Evolutionary conservation across 495 filamentous ascomycete species (phyloP).

Genomic region (Aspergillus hancockii): DNA sequence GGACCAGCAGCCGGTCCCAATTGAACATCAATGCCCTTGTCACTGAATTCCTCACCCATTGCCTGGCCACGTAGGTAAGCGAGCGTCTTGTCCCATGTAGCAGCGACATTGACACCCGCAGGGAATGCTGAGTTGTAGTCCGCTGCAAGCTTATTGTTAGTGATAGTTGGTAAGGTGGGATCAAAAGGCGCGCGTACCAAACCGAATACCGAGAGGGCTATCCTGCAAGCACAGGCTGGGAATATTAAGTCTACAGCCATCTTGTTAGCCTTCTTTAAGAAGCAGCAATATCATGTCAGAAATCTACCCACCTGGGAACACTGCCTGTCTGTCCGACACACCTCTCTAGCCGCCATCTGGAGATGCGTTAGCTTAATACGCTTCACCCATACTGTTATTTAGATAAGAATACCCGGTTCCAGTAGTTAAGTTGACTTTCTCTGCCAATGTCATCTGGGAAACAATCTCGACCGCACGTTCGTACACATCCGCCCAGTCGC

Average conservation of each 20-base stretch:
- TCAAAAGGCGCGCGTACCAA: constrained; percentile 40
- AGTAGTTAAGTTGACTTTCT: constrained; percentile 93
- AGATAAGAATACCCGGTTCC: constrained; percentile 63
- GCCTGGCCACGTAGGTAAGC: constrained; percentile 74
- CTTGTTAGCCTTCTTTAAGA: constrained; percentile 1
- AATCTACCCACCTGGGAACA: constrained; percentile 35
- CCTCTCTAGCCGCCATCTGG: constrained; percentile 70
- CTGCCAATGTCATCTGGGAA: constrained; percentile 75
- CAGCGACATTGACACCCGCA: constrained; percentile 78
- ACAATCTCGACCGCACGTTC: constrained; percentile 76
- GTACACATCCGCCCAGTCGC: constrained; percentile 79
- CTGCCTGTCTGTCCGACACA: constrained; percentile 74
- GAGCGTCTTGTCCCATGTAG: constrained; percentile 74
- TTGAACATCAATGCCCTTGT: constrained; percentile 82
- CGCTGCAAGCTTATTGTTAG: constrained; percentile 37
- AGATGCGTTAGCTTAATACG: constrained; percentile 4
- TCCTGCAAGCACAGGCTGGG: constrained; percentile 86
- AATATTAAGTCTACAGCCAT: constrained; percentile 67
- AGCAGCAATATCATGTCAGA: constrained; percentile 31
- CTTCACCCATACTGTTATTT: not conserved
- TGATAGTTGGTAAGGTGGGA: not conserved
- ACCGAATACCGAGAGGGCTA: constrained; percentile 80
- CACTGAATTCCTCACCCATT: constrained; percentile 78
- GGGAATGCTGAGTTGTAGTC: constrained; percentile 82
- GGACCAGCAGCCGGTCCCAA: constrained; percentile 91